A percentile compares a stretch with the other conserved stretches of the same genome.
Evolutionary conservation across 306 rosid species (phyloP).

Genomic region (Vigna trinervia): DNA sequence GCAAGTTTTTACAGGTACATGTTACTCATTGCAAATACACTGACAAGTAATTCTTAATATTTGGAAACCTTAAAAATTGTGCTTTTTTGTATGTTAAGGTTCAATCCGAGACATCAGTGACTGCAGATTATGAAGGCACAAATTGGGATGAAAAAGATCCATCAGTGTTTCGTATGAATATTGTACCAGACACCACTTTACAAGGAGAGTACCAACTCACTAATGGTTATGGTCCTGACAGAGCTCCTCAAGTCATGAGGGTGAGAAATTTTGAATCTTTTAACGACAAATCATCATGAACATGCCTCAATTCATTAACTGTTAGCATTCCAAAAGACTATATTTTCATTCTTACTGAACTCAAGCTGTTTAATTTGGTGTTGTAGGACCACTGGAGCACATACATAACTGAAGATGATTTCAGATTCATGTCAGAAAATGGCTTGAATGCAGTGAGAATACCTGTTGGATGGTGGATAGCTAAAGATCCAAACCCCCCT

Average conservation of each 20-base stretch:
- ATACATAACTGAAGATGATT: conserved; percentile 66
- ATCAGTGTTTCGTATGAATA: conserved; percentile 52
- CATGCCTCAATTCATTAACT: too few relatives aligned
- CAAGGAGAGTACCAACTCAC: conserved; percentile 68
- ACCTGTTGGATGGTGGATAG: conserved; percentile 82
- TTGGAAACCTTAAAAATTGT: not conserved
- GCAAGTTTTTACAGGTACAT: conserved; percentile 58
- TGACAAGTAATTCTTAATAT: too few relatives aligned
- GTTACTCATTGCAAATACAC: not conserved
- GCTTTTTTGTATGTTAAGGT: conserved; percentile 43
- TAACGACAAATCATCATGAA: not conserved
- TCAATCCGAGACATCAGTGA: conserved; percentile 47
- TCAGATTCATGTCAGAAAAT: conserved; percentile 61
- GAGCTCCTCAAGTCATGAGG: conserved; percentile 57
- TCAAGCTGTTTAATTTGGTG: not conserved
- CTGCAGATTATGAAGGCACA: conserved; percentile 57
- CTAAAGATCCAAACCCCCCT: conserved; percentile 64
- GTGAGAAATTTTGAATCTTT: conserved; percentile 34
- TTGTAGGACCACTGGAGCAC: conserved; percentile 63
- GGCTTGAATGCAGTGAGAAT: conserved; percentile 68
- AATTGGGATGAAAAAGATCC: conserved; percentile 64
- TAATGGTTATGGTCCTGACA: conserved; percentile 65
- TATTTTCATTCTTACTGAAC: not conserved
- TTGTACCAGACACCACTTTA: conserved; percentile 19
- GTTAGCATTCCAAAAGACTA: too few relatives aligned